These are phyloP conservation scores for Platanus orientalis DNA, from an alignment of 164 flowering plant species.

Conservation along the genomic window DNA sequence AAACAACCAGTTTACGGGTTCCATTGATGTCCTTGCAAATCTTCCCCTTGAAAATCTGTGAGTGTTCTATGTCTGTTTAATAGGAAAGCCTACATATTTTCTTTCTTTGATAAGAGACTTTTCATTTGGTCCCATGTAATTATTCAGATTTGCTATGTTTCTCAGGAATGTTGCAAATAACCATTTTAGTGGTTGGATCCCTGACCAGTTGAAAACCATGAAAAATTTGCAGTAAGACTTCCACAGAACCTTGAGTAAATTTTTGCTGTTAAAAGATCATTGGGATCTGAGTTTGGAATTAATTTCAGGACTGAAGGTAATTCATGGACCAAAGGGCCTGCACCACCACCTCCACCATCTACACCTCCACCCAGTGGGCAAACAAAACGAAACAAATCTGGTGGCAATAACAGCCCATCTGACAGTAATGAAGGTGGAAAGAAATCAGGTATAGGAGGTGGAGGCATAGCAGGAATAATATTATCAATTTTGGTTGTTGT, in stretches of 20 bases:
- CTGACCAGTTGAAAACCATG: constrained; percentile 55
- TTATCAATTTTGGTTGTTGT: constrained; percentile 73
- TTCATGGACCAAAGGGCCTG: constrained; percentile 64
- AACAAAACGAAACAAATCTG: constrained; percentile 32
- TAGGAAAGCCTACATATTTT: neutral
- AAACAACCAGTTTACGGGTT: constrained; percentile 82
- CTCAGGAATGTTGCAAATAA: constrained; percentile 76
- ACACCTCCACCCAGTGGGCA: constrained; percentile 51
- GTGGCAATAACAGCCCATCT: constrained; percentile 32
- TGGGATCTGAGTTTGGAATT: constrained; percentile 7
- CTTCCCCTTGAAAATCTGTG: constrained; percentile 79
- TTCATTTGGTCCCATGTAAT: neutral
- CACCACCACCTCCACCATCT: constrained; percentile 94
- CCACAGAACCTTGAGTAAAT: constrained; percentile 1
- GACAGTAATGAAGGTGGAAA: constrained; percentile 34
- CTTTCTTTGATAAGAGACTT: neutral
- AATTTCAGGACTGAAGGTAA: constrained; percentile 67
- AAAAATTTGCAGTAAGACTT: constrained; percentile 65
- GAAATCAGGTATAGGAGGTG: constrained; percentile 79
- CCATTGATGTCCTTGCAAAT: constrained; percentile 72
- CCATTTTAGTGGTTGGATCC: constrained; percentile 84
- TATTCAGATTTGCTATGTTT: neutral
- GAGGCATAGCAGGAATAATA: constrained; percentile 79
- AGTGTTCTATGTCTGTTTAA: constrained; percentile 27
- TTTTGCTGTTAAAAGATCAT: neutral